Evolutionary conservation across 1,284 basidiomycete genomes (phyloP), one percentile per base, ranked within the genome.

Genomic region (Tylopilus orsonianus): DNA sequence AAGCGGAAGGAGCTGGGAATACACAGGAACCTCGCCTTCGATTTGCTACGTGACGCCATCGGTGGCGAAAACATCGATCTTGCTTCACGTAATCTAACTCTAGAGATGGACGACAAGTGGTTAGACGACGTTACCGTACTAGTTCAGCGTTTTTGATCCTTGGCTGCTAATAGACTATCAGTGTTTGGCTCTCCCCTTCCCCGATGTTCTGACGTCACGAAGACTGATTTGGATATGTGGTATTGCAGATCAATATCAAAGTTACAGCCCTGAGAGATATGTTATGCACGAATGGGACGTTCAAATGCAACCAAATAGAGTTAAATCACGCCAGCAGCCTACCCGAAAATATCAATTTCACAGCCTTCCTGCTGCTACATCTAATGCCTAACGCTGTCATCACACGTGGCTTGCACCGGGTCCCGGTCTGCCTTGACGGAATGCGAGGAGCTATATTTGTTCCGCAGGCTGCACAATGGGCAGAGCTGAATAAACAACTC

Each of bases 41-140:
- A 64, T 43, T 65, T 86, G 32, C 67, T 86, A 19, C 73, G 80
- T 3, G 75, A 83, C 41, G 79, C 72, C 1, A 68, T 85, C 27
- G 84, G 83, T 3, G 82, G 81, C 4, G 63, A 72, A 10, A 75
- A 84, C 56, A 53, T 59, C 19, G 69, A 75, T 19, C 65, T 71
- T 19, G 72, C 77, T 13, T 85, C 83, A n/a, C 70, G 75, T 47
- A 74, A 76, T 54, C 60, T 86, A 40, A 83, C 82, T 9, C 74
- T 85, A 35, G 83, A 86, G 61, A 80, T 81, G 74, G 71, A 73
- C 34, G 74, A 73, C 33, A 73, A 74, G 50, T 86, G 83, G 83
- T 80, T 85, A 72, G 84, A 86, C 62, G 83, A 86, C 61, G 79
- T 80, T n/a, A 85, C 82, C 0, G 73, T 85, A 29, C 54, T 84